Evolutionary conservation across 2,329 filamentous ascomycete genomes (phyloP).

Genomic region (Elsinoe fawcettii): DNA sequence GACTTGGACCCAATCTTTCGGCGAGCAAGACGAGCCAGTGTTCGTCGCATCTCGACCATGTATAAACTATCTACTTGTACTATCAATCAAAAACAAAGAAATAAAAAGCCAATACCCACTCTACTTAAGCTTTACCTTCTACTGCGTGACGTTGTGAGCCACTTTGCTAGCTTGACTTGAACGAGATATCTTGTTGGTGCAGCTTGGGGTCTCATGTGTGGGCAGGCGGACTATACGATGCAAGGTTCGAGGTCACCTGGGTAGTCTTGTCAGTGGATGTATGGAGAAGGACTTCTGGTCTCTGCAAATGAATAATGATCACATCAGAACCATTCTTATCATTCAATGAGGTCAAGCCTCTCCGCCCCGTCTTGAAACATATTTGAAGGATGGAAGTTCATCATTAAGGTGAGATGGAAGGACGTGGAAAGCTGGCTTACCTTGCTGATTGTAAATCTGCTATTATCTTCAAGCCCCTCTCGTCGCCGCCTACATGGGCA

Average conservation of each 20-base stretch:
- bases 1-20: background rate
- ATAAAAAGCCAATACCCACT: conserved; percentile 13
- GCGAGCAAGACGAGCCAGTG: conserved; percentile 2
- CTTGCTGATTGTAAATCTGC: no score
- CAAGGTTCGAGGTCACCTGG: background rate
- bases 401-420: conserved; percentile 5
- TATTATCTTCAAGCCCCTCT: no score
- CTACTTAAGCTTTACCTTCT: background rate
- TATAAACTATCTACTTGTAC: conserved; percentile 11
- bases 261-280: background rate
- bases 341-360: conserved; percentile 16
- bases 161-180: background rate
- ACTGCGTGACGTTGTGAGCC: background rate
- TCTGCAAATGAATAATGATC: background rate
- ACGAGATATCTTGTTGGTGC: no score
- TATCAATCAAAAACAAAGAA: conserved; percentile 4
- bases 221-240: no score
- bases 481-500: no score
- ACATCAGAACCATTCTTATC: conserved; percentile 15
- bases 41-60: conserved; percentile 1
- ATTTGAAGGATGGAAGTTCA: conserved; percentile 17
- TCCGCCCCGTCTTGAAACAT: conserved; percentile 22
- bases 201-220: no score
- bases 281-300: background rate
- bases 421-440: background rate